Conservation (phyloP, 106 monocot species). For the Xerophyta viscosa region DNA sequence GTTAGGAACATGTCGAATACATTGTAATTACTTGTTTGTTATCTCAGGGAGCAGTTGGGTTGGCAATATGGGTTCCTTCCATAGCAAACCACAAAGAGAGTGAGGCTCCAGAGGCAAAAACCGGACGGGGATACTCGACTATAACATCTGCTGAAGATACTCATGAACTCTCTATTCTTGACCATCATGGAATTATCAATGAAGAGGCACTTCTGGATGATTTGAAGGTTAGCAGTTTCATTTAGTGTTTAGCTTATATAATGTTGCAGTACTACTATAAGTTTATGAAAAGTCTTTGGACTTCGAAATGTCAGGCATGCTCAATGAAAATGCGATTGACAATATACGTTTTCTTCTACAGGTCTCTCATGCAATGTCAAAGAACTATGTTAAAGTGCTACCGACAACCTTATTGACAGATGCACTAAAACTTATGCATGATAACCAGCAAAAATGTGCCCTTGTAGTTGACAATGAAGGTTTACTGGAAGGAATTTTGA, state of each 20-base stretch:
- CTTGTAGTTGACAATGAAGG: constrained; percentile 80
- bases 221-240: constrained; percentile 49
- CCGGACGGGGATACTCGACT: constrained; percentile 64
- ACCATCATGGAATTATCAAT: constrained; percentile 23
- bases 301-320: too few species aligned
- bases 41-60: constrained; percentile 91
- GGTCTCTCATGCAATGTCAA: constrained; percentile 92
- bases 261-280: too few species aligned
- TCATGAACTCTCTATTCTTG: constrained; percentile 57
- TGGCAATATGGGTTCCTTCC: constrained; percentile 99
- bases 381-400: constrained; percentile 57
- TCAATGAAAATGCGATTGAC: not conserved
- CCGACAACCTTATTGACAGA: constrained; percentile 41
- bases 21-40: not conserved
- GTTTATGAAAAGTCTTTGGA: too few species aligned
- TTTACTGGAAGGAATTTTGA: constrained; percentile 91
- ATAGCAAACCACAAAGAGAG: constrained; percentile 65
- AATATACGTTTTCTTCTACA: constrained; percentile 20
- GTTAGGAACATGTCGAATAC: too few species aligned
- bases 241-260: not conserved
- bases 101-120: constrained; percentile 31
- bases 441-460: constrained; percentile 67
- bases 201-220: constrained; percentile 82
- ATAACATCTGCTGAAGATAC: constrained; percentile 43
- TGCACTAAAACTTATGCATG: constrained; percentile 63